phyloP scores from a whole-genome alignment of 768 basidiomycete species.

The Cyclocybe aegerita region DNA sequence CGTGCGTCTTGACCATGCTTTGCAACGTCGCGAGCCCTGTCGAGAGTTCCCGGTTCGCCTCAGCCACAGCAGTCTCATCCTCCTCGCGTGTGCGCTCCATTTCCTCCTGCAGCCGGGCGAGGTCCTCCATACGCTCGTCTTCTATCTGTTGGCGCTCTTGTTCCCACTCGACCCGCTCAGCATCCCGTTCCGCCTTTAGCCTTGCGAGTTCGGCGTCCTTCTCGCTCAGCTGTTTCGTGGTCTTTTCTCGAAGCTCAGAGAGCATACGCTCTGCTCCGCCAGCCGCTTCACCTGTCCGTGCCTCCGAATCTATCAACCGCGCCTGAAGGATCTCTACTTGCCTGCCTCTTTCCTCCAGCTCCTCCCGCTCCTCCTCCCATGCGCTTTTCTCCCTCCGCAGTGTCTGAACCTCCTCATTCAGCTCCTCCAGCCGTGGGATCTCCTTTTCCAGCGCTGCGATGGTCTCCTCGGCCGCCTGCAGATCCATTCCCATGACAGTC shows the following conservation, averaged over 20 bases:
- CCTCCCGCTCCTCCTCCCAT: slow-evolving; percentile 50
- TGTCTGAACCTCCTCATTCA: slow-evolving; percentile 45
- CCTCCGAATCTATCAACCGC: slow-evolving; percentile 43
- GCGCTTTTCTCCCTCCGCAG: slow-evolving; percentile 47
- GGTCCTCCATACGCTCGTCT: slow-evolving; percentile 47
- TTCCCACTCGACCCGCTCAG: slow-evolving; percentile 43
- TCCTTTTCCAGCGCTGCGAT: slow-evolving; percentile 58
- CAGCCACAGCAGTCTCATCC: slow-evolving; percentile 33
- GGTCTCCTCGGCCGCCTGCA: slow-evolving; percentile 67
- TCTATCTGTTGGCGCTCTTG: slow-evolving; percentile 46
- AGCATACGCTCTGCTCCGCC: slow-evolving; percentile 40
- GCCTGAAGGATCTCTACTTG: slow-evolving; percentile 38
- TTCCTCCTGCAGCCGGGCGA: slow-evolving; percentile 46
- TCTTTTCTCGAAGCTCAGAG: slow-evolving; percentile 31
- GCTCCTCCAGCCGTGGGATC: slow-evolving; percentile 46
- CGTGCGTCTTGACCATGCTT: slow-evolving; percentile 53
- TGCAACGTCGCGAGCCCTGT: slow-evolving; percentile 47
- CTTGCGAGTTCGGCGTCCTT: slow-evolving; percentile 37
- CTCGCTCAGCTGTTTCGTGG: slow-evolving; percentile 36
- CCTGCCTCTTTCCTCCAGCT: slow-evolving; percentile 38
- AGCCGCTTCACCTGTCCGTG: slow-evolving; percentile 32
- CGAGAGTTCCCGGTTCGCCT: slow-evolving; percentile 43
- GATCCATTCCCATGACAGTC: slow-evolving; percentile 61
- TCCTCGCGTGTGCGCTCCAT: slow-evolving; percentile 42
- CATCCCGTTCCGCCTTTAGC: slow-evolving; percentile 38